phyloP scores from a whole-genome alignment of 805 yeast genomes.

The Schizosaccharomyces cryophilus region DNA sequence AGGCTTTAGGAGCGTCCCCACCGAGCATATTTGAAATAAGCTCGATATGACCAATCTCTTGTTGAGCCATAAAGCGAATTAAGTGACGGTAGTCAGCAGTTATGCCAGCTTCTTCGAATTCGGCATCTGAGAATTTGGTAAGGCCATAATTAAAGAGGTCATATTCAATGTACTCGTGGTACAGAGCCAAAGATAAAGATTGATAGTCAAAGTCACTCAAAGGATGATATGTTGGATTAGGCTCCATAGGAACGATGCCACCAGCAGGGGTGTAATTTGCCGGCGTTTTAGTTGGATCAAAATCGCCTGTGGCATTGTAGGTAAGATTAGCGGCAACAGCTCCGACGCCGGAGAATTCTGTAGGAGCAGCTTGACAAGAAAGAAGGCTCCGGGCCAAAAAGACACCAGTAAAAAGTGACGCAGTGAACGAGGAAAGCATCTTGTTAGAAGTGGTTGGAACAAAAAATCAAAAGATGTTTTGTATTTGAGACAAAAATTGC shows the following conservation, averaged over 20 bases:
- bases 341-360: not conserved
- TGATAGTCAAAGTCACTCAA: conserved; percentile 5
- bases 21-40: conserved; percentile 5
- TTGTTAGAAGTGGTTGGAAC: not conserved
- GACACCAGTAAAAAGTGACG: not conserved
- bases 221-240: conserved; percentile 4
- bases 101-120: conserved; percentile 3
- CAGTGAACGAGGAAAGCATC: not conserved
- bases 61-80: conserved; percentile 5
- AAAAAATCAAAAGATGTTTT: not conserved
- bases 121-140: conserved; percentile 2
- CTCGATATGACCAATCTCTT: conserved; percentile 4
- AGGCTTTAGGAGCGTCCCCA: conserved; percentile 2
- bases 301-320: not conserved
- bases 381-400: not conserved
- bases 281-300: not conserved
- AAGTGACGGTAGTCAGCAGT: conserved; percentile 2
- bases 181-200: conserved; percentile 3
- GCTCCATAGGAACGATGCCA: not conserved
- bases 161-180: conserved; percentile 4
- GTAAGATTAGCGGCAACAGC: not conserved
- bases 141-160: conserved; percentile 4
- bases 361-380: not conserved
- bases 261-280: not conserved
- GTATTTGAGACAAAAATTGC: not conserved